Evolutionary conservation across 352 stramenopile species (phyloP).

Genomic region (Globisporangium spiculum): DNA sequence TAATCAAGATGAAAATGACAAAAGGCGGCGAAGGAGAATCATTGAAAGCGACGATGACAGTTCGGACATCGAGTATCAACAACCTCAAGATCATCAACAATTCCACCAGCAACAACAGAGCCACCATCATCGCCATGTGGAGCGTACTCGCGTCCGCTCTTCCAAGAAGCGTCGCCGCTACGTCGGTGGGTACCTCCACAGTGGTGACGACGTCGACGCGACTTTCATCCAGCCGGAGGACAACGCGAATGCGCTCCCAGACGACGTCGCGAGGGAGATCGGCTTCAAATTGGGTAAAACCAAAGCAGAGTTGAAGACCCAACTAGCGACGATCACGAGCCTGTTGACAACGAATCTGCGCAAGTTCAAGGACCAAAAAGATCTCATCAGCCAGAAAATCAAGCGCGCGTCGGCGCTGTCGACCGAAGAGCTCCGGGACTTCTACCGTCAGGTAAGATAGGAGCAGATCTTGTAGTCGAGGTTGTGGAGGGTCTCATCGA

Average conservation of each 20-base stretch:
- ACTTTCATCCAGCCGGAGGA: slow-evolving; percentile 86
- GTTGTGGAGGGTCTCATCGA: too few species aligned
- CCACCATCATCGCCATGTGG: slow-evolving; percentile 9
- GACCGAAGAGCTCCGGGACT: slow-evolving; percentile 12
- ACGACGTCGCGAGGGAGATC: slow-evolving; percentile 69
- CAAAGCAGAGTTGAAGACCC: slow-evolving; percentile 28
- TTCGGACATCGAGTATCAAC: neutral
- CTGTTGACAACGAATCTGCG: slow-evolving; percentile 41
- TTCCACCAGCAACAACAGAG: neutral
- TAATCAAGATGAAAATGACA: neutral
- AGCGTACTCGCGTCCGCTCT: slow-evolving; percentile 10
- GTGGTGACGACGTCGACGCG: slow-evolving; percentile 51
- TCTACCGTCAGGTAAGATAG: slow-evolving; percentile 16
- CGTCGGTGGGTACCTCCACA: slow-evolving; percentile 70
- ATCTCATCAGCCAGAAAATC: slow-evolving; percentile 17
- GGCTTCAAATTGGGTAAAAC: slow-evolving; percentile 48
- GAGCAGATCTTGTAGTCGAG: too few species aligned
- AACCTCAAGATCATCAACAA: neutral
- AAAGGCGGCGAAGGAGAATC: slow-evolving; percentile 11
- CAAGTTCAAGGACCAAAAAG: slow-evolving; percentile 22
- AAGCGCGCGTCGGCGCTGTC: slow-evolving; percentile 14
- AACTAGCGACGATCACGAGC: slow-evolving; percentile 31
- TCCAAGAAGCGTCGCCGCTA: slow-evolving; percentile 39
- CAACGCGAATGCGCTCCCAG: slow-evolving; percentile 62
- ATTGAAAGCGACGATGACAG: slow-evolving; percentile 31